A percentile compares a stretch with the other conserved stretches of the same genome.
Evolutionary conservation across 2,329 filamentous ascomycete species (phyloP).

Genomic region (Blastomyces emzantsi): DNA sequence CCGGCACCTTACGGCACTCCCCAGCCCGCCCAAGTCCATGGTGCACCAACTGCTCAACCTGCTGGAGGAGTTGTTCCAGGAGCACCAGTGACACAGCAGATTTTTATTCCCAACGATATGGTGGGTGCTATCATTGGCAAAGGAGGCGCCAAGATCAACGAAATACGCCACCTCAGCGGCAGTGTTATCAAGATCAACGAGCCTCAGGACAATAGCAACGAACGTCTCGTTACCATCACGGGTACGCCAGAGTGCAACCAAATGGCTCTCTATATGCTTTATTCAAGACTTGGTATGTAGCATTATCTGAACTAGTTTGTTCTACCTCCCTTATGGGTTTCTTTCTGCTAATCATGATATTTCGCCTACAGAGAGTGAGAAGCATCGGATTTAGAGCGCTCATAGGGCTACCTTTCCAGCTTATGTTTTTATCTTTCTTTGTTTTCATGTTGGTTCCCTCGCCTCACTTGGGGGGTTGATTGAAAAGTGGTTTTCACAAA

Average conservation of each 20-base stretch:
- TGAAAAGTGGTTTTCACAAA: slow-evolving; percentile 5
- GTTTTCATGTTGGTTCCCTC: slow-evolving; percentile 15
- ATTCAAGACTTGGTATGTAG: slow-evolving; percentile 79
- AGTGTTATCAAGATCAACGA: slow-evolving; percentile 99
- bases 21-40: slow-evolving; percentile 51
- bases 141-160: slow-evolving; percentile 97
- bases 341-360: slow-evolving; percentile 11
- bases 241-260: slow-evolving; percentile 98
- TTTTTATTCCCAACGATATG: slow-evolving; percentile 99
- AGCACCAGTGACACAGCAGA: slow-evolving; percentile 89
- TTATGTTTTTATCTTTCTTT: slow-evolving; percentile 14
- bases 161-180: slow-evolving; percentile 91
- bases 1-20: slow-evolving; percentile 59
- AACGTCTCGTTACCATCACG: slow-evolving; percentile 92
- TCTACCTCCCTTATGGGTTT: neutral
- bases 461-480: slow-evolving; percentile 24
- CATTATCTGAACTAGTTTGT: neutral
- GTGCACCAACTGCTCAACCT: slow-evolving; percentile 59
- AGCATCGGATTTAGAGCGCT: slow-evolving; percentile 54
- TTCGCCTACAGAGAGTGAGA: slow-evolving; percentile 56
- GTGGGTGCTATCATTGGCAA: slow-evolving; percentile 98
- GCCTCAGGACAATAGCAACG: slow-evolving; percentile 97
- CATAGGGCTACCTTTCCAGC: slow-evolving; percentile 15
- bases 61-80: slow-evolving; percentile 67
- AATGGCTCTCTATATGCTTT: slow-evolving; percentile 99